Conservation (phyloP, 2,329 filamentous ascomycete species). For the Alternaria burnsii region DNA sequence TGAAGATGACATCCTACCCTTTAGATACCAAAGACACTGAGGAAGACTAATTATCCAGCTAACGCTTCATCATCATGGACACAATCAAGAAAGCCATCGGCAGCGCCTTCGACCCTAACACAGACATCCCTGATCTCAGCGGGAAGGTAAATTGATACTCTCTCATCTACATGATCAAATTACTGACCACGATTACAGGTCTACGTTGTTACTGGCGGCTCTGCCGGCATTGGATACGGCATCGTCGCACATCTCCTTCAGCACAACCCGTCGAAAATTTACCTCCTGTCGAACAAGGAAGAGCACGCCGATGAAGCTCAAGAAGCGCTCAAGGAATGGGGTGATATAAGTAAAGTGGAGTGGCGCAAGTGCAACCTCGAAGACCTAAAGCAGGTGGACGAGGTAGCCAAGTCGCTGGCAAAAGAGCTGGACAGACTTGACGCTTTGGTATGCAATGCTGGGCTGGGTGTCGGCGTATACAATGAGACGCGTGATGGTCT, state of each 20-base stretch:
- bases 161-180: background rate
- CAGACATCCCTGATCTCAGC: conserved; percentile 52
- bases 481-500: conserved; percentile 61
- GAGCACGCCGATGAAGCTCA: conserved; percentile 58
- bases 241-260: conserved; percentile 63
- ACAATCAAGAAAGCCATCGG: conserved; percentile 30
- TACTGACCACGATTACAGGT: conserved; percentile 35
- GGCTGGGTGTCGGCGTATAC: conserved; percentile 60
- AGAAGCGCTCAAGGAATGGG: conserved; percentile 53
- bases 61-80: conserved; percentile 27
- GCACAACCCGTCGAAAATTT: conserved; percentile 58
- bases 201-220: conserved; percentile 60
- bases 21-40: background rate
- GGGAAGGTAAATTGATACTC: conserved; percentile 41
- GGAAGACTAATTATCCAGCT: background rate
- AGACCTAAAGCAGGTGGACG: conserved; percentile 56
- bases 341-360: conserved; percentile 57
- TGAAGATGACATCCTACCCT: background rate
- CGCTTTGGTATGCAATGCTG: conserved; percentile 60
- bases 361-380: conserved; percentile 58
- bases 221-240: conserved; percentile 61
- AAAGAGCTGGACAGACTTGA: conserved; percentile 56
- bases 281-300: conserved; percentile 60
- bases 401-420: conserved; percentile 56
- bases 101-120: conserved; percentile 48